Evolutionary conservation across 2,329 filamentous ascomycete genomes (phyloP).

Genomic region (Shiraia bambusicola): DNA sequence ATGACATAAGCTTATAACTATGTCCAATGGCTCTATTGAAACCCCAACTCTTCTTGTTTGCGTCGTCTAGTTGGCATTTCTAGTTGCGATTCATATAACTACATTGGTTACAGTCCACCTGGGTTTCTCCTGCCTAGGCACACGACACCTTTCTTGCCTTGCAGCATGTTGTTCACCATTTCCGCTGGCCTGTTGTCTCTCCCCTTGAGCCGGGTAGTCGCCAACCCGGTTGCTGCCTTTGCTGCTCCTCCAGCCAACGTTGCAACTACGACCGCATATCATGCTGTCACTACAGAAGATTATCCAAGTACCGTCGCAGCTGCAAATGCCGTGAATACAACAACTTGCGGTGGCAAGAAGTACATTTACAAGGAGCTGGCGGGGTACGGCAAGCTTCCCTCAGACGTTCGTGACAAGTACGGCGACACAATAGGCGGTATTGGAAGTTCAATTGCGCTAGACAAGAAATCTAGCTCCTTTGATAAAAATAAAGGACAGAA

Average conservation of each 20-base stretch:
- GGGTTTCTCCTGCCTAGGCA: slow-evolving; percentile 7
- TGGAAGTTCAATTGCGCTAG: slow-evolving; percentile 66
- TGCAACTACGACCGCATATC: not conserved
- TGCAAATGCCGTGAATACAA: slow-evolving; percentile 22
- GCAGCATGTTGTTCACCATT: slow-evolving; percentile 22
- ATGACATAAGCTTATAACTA: slow-evolving; percentile 3
- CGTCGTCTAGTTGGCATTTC: slow-evolving; percentile 4
- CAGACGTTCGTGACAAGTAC: slow-evolving; percentile 63
- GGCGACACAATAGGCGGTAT: slow-evolving; percentile 70
- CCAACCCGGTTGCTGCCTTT: slow-evolving; percentile 16
- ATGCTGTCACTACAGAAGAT: slow-evolving; percentile 5
- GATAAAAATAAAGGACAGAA: slow-evolving; percentile 50
- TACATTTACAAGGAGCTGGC: slow-evolving; percentile 69
- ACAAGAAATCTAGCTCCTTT: slow-evolving; percentile 56
- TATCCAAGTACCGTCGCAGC: too few species aligned
- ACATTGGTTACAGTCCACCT: not conserved
- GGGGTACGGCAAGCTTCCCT: slow-evolving; percentile 64
- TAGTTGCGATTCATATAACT: slow-evolving; percentile 16
- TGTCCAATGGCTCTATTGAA: not conserved
- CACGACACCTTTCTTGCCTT: slow-evolving; percentile 13
- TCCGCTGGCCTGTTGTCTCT: slow-evolving; percentile 22
- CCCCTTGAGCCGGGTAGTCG: slow-evolving; percentile 14
- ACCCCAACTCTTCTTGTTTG: not conserved
- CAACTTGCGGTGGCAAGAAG: slow-evolving; percentile 60
- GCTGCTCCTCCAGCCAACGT: not conserved